Evolutionary conservation across 148 eudicot genomes (phyloP).

Genomic region (Beta vulgaris): DNA sequence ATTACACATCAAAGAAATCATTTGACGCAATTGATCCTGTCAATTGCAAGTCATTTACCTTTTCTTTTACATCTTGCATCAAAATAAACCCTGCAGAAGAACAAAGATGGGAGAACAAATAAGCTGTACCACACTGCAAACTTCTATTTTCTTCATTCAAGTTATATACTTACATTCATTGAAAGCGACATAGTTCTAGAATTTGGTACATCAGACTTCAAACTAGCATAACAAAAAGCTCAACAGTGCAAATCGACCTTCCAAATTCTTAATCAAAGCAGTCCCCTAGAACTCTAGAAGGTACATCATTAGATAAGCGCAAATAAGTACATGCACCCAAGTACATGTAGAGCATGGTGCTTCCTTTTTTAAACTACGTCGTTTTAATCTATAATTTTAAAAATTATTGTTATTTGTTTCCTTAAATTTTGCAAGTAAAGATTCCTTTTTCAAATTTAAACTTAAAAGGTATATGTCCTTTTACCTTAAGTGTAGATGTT

Average conservation of each 20-base stretch:
- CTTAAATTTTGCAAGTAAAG: too few species aligned
- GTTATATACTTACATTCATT: neutral
- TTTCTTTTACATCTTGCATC: slow-evolving; percentile 44
- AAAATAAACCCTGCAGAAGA: slow-evolving; percentile 39
- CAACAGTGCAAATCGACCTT: neutral
- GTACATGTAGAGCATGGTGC: too few species aligned
- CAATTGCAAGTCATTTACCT: slow-evolving; percentile 33
- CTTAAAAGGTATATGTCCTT: too few species aligned
- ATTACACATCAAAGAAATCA: slow-evolving; percentile 36
- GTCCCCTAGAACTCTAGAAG: neutral
- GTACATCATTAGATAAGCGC: too few species aligned
- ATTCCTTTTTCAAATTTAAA: too few species aligned
- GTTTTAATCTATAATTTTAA: too few species aligned
- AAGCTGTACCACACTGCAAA: neutral
- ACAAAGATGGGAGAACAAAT: neutral
- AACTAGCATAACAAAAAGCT: neutral
- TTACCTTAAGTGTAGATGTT: too few species aligned
- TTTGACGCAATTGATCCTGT: slow-evolving; percentile 34
- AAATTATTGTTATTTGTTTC: too few species aligned
- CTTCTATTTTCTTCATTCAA: neutral
- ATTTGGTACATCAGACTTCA: neutral
- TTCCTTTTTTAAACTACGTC: too few species aligned
- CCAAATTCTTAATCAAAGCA: neutral
- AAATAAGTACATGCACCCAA: too few species aligned
- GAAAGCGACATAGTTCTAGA: neutral